These are phyloP conservation scores for Thermomucor indicae-seudaticae DNA, from an alignment of 371 early-diverging fungal genomes.

Conservation along the genomic window DNA sequence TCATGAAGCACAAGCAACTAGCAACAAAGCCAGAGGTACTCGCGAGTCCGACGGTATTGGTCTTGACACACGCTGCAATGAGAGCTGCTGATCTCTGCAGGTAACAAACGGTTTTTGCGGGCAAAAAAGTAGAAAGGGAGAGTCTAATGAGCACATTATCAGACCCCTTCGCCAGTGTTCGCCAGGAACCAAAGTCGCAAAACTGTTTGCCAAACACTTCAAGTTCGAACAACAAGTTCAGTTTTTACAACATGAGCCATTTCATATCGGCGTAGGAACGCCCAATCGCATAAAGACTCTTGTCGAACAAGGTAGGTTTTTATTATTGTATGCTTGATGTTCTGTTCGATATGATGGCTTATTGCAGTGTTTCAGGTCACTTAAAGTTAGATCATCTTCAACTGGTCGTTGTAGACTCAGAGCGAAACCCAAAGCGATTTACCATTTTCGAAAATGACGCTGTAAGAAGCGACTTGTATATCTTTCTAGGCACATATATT, in stretches of 20 bases:
- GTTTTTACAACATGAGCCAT: conserved; percentile 49
- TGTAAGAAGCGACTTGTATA: conserved; percentile 63
- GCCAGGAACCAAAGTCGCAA: conserved; percentile 58
- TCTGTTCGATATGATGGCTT: background rate
- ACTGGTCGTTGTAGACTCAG: conserved; percentile 69
- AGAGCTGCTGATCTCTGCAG: conserved; percentile 70
- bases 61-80: conserved; percentile 73
- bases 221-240: conserved; percentile 73
- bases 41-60: conserved; percentile 63
- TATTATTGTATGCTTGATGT: background rate
- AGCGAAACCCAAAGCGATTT: conserved; percentile 72
- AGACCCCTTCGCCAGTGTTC: no score
- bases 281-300: conserved; percentile 76
- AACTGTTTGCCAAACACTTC: conserved; percentile 85
- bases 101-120: conserved; percentile 20
- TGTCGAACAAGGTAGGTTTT: conserved; percentile 45
- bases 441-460: conserved; percentile 76
- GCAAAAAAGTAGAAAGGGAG: background rate
- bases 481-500: conserved; percentile 32
- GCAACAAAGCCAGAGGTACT: conserved; percentile 45
- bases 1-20: conserved; percentile 45
- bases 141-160: background rate
- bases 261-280: conserved; percentile 80
- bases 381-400: conserved; percentile 64
- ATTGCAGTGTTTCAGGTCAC: conserved; percentile 27